A percentile compares a stretch with the other conserved stretches of the same genome.
Evolutionary conservation across 768 basidiomycete genomes (phyloP).

Genomic region (Lactifluus volemus): DNA sequence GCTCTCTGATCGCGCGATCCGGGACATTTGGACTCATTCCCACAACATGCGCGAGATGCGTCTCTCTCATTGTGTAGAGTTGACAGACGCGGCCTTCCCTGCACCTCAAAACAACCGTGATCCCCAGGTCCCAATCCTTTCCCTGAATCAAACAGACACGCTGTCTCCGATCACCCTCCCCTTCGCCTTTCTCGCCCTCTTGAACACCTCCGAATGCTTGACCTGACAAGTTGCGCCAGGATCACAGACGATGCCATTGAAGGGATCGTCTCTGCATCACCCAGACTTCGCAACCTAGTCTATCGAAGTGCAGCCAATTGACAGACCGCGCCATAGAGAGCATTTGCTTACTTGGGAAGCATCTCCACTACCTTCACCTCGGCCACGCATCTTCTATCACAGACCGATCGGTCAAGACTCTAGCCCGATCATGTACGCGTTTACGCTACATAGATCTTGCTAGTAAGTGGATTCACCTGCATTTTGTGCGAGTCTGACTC

Average conservation of each 20-base stretch:
- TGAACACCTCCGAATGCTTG: constrained; percentile 87
- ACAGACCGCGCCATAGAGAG: constrained; percentile 78
- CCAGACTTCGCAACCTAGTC: constrained; percentile 80
- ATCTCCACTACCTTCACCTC: constrained; percentile 90
- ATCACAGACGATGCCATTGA: constrained; percentile 81
- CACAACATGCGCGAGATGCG: constrained; percentile 86
- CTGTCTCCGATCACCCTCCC: constrained; percentile 44
- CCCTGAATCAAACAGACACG: constrained; percentile 27
- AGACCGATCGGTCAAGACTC: constrained; percentile 73
- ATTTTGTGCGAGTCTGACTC: constrained; percentile 14
- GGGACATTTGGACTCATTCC: constrained; percentile 77
- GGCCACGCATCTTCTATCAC: constrained; percentile 89
- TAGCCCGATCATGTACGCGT: constrained; percentile 83
- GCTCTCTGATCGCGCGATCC: constrained; percentile 69
- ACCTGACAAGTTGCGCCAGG: constrained; percentile 75
- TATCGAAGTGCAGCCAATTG: constrained; percentile 75
- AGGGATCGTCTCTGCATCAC: constrained; percentile 71
- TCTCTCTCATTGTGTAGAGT: constrained; percentile 64
- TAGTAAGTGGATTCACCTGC: constrained; percentile 44
- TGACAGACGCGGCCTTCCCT: constrained; percentile 86
- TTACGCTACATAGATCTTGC: constrained; percentile 95
- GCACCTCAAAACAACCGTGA: constrained; percentile 41
- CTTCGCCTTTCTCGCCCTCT: constrained; percentile 56
- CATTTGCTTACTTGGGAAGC: constrained; percentile 82
- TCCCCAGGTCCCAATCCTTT: constrained; percentile 32